Evolutionary conservation across 2,329 filamentous ascomycete species (phyloP), one percentile per base, ranked within the genome.

Genomic region (Cadophora sp.): DNA sequence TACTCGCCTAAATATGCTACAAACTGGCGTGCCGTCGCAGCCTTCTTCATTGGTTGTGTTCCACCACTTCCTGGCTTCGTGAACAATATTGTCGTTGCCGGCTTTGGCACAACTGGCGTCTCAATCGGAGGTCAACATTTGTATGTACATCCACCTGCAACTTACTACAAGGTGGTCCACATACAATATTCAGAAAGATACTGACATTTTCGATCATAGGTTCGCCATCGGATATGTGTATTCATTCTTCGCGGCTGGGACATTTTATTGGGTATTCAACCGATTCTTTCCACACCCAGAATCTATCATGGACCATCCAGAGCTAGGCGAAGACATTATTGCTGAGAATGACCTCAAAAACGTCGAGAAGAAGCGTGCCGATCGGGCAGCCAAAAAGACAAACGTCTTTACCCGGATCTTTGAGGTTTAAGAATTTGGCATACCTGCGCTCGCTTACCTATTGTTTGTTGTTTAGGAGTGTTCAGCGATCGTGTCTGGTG

Each of bases 21-120:
- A 37, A 71, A 71, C 64, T 70, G 68, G 68, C 68, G 68, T 48
- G 70, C 70, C 26, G 64, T 69, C 48, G 65, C 48, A 22, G 70
- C 68, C 27, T 68, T 69, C 26, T 69, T 77, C 19, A 66, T 79
- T 60, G 62, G 59, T 59, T 74, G 79, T 19, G 64, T 75, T 2
- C 77, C 77, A 0, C 68, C 73, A 26, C 70, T 77, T 46, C 75
- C 75, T 1, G 70, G 70, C 50, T 68, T 72, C 22, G 67, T 66
- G 27, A 61, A 73, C 56, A 69, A 61, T 53, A 69, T 72, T 19
- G 65, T 69, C 24, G 62, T 64, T 8, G 67, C 67, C 6, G 69
- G 67, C 26, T 29, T 22, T 8, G 53, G 59, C 34, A 67, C 61
- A 29, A 69, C 68, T 22, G 37, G 50, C 11, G 46, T 72, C 46